phyloP scores from a whole-genome alignment of 2,329 filamentous ascomycete genomes.

The Rachicladosporium sp. region DNA sequence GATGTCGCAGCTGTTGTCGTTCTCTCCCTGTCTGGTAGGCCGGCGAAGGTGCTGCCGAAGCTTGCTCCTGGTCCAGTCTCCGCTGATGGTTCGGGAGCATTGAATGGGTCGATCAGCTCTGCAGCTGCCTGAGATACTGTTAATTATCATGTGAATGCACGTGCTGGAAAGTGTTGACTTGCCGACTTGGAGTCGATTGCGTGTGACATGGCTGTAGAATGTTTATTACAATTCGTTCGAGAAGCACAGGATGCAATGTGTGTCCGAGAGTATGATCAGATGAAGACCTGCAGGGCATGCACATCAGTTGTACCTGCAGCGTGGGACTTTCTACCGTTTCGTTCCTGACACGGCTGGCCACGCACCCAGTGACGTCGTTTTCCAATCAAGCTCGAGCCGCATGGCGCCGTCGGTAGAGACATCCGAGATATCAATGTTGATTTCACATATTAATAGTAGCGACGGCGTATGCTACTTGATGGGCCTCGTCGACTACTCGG shows the following conservation, averaged over 20 bases:
- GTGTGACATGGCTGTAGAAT: no score
- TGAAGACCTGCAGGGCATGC: no score
- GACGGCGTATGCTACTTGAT: slow-evolving; percentile 25
- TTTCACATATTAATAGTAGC: background rate
- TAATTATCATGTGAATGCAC: slow-evolving; percentile 4
- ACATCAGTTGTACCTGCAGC: background rate
- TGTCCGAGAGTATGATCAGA: no score
- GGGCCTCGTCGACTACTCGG: slow-evolving; percentile 55
- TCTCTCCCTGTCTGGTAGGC: slow-evolving; percentile 15
- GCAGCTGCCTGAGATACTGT: slow-evolving; percentile 43
- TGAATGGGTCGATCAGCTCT: slow-evolving; percentile 58
- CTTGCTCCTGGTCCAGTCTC: slow-evolving; percentile 54
- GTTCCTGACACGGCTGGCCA: no score
- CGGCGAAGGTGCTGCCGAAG: slow-evolving; percentile 36
- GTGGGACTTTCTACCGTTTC: background rate
- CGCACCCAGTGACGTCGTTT: no score
- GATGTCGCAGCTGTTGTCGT: slow-evolving; percentile 25
- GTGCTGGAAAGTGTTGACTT: background rate
- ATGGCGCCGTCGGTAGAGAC: no score
- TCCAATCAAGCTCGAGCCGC: no score
- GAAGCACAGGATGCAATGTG: no score
- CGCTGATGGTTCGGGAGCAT: slow-evolving; percentile 53
- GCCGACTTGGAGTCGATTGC: slow-evolving; percentile 11
- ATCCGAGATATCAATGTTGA: no score
- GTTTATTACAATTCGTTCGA: no score